Percentiles rank a stretch among this genome's conserved stretches.
Evolutionary conservation across 208 protist genomes (phyloP).

Genomic region (Blastocrithidia nonstop): DNA sequence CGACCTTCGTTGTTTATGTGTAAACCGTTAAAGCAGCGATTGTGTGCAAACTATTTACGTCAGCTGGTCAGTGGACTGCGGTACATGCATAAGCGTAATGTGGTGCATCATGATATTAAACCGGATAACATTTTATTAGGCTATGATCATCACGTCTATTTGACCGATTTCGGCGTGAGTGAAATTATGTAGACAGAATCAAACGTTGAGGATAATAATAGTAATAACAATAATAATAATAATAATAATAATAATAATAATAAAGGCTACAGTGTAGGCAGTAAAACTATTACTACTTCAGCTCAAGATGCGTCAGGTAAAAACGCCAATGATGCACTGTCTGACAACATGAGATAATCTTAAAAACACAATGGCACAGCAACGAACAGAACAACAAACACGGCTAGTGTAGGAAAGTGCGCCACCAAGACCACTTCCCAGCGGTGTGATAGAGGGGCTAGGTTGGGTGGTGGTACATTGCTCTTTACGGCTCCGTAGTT

Average conservation of each 20-base stretch:
- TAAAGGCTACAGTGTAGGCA: background rate
- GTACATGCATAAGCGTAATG: constrained; percentile 57
- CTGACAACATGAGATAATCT: too few relatives aligned
- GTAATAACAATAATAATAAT: background rate
- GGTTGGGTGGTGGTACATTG: constrained; percentile 32
- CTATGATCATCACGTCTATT: constrained; percentile 28
- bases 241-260: background rate
- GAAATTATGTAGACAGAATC: constrained; percentile 25
- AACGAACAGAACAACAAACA: too few relatives aligned
- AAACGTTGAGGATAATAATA: constrained; percentile 3
- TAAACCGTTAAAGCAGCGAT: constrained; percentile 15
- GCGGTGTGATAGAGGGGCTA: constrained; percentile 2
- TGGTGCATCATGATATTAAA: constrained; percentile 75
- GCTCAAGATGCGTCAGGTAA: background rate
- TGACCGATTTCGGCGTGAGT: constrained; percentile 66
- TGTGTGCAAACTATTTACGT: constrained; percentile 35
- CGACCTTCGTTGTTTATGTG: constrained; percentile 18
- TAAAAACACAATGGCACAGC: background rate
- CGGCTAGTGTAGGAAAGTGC: too few relatives aligned
- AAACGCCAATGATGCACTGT: background rate
- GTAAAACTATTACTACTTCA: background rate
- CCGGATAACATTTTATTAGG: constrained; percentile 64
- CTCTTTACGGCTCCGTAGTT: constrained; percentile 67
- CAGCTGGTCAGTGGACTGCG: constrained; percentile 59
- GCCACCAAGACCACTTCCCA: too few relatives aligned